Conservation (phyloP, 2,329 filamentous ascomycete genomes). For the Colletotrichum ledebouriae region DNA sequence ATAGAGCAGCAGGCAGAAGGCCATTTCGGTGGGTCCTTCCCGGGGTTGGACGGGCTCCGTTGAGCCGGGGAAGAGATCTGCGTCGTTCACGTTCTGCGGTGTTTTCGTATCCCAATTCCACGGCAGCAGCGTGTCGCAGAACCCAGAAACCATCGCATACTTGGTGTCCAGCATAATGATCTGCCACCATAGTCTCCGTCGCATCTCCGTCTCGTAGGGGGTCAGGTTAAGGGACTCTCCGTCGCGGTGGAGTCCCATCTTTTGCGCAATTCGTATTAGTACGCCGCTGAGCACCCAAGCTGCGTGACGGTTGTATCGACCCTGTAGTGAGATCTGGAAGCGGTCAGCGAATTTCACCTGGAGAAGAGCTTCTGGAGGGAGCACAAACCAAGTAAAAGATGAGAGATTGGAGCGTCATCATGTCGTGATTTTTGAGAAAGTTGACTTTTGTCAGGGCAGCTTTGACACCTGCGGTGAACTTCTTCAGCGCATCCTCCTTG, state of each 20-base stretch:
- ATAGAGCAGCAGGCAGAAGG: conserved; percentile 65
- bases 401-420: conserved; percentile 71
- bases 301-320: conserved; percentile 70
- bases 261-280: conserved; percentile 73
- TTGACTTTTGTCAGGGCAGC: conserved; percentile 63
- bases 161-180: conserved; percentile 70
- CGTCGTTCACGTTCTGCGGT: conserved; percentile 71
- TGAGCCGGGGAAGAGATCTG: conserved; percentile 67
- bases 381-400: conserved; percentile 66
- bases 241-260: conserved; percentile 76
- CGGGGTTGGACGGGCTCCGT: conserved; percentile 64
- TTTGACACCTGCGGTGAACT: conserved; percentile 66
- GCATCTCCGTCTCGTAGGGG: conserved; percentile 76
- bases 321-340: conserved; percentile 66
- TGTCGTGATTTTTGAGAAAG: conserved; percentile 71
- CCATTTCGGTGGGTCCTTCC: conserved; percentile 73
- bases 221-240: conserved; percentile 67
- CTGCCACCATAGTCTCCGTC: conserved; percentile 77
- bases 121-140: conserved; percentile 65
- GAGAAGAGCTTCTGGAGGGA: background rate
- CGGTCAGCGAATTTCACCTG: conserved; percentile 37
- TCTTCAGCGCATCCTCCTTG: conserved; percentile 63
- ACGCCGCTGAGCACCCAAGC: conserved; percentile 73
- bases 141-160: conserved; percentile 69
- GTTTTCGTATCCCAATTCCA: conserved; percentile 68